Evolutionary conservation across 2,329 filamentous ascomycete species (phyloP).

Genomic region (Xylaria polymorpha): DNA sequence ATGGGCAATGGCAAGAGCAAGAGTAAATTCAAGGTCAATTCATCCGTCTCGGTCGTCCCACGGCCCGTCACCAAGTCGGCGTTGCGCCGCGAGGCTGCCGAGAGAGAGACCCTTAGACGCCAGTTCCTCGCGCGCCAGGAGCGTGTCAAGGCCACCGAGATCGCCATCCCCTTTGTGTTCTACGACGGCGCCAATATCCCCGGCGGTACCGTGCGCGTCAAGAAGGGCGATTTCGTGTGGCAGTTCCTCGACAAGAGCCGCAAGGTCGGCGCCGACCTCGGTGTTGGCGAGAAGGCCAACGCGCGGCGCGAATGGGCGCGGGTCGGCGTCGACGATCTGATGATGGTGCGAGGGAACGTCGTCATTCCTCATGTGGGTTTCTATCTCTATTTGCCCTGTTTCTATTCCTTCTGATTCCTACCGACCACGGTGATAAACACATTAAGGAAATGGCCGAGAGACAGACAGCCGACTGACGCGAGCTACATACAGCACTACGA

Average conservation of each 20-base stretch:
- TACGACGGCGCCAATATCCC: slow-evolving; percentile 94
- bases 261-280: slow-evolving; percentile 87
- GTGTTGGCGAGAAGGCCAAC: slow-evolving; percentile 76
- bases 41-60: slow-evolving; percentile 71
- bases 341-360: slow-evolving; percentile 89
- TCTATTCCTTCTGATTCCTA: neutral
- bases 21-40: slow-evolving; percentile 70
- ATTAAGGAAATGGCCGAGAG: slow-evolving; percentile 8
- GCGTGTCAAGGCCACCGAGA: slow-evolving; percentile 86
- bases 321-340: slow-evolving; percentile 93
- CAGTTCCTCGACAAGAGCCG: slow-evolving; percentile 90
- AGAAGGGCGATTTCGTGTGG: slow-evolving; percentile 95
- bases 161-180: slow-evolving; percentile 94
- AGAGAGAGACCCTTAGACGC: slow-evolving; percentile 77
- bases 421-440: neutral
- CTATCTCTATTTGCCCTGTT: slow-evolving; percentile 17
- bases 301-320: slow-evolving; percentile 87
- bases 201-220: slow-evolving; percentile 84
- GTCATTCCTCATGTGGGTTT: slow-evolving; percentile 91
- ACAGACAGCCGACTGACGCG: slow-evolving; percentile 39
- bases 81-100: slow-evolving; percentile 79
- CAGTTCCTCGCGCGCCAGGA: slow-evolving; percentile 88
- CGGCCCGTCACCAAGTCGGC: slow-evolving; percentile 77
- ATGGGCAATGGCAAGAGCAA: slow-evolving; percentile 41
- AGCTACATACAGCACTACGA: slow-evolving; percentile 81